phyloP scores from a whole-genome alignment of 768 basidiomycete genomes.

The Leccinum subtestaceum region DNA sequence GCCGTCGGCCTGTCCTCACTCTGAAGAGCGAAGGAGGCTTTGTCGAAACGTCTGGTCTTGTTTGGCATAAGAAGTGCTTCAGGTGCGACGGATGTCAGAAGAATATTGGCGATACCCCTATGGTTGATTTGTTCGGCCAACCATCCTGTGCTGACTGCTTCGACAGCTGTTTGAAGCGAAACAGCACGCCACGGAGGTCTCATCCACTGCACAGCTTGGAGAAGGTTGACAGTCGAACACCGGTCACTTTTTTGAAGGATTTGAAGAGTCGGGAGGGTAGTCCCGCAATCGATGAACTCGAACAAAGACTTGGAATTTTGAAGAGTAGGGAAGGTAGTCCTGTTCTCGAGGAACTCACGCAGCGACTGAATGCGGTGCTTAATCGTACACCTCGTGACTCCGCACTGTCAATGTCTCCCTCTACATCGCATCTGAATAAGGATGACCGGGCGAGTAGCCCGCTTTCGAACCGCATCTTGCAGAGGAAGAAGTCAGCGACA shows the following conservation, averaged over 20 bases:
- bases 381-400: constrained; percentile 34
- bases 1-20: constrained; percentile 67
- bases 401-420: constrained; percentile 25
- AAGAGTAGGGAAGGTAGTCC: constrained; percentile 56
- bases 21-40: constrained; percentile 78
- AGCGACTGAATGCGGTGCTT: constrained; percentile 41
- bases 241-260: constrained; percentile 45
- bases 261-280: constrained; percentile 49
- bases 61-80: constrained; percentile 86
- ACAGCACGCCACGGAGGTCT: constrained; percentile 38
- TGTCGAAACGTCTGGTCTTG: constrained; percentile 62
- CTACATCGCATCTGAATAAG: constrained; percentile 17
- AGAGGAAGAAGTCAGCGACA: constrained; percentile 19
- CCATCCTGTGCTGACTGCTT: constrained; percentile 83
- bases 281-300: constrained; percentile 63
- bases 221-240: constrained; percentile 36
- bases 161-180: constrained; percentile 66
- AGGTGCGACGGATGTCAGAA: constrained; percentile 69
- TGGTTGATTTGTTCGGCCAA: constrained; percentile 80
- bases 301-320: constrained; percentile 56
- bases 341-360: constrained; percentile 48
- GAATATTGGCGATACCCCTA: constrained; percentile 68
- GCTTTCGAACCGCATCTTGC: constrained; percentile 23
- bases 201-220: constrained; percentile 34
- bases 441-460: constrained; percentile 28